phyloP scores from a whole-genome alignment of 805 yeast genomes.

The Brettanomyces nanus region DNA sequence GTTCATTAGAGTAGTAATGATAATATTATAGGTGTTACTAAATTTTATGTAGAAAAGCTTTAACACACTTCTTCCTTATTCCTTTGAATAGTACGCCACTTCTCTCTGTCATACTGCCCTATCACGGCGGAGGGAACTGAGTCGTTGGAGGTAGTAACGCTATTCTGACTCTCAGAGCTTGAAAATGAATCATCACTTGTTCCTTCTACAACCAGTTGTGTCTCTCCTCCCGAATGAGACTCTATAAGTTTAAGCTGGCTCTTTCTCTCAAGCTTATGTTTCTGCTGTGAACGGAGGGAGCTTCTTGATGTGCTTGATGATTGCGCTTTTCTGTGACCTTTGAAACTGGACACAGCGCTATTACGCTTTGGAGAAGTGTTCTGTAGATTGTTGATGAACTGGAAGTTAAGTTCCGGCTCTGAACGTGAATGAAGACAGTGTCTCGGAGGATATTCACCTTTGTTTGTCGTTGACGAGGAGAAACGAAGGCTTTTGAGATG shows the following conservation, averaged over 20 bases:
- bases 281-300: neutral
- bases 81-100: constrained; percentile 47
- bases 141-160: constrained; percentile 19
- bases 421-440: constrained; percentile 11
- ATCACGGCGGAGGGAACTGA: constrained; percentile 48
- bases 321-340: constrained; percentile 6
- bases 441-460: neutral
- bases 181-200: constrained; percentile 8
- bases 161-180: constrained; percentile 11
- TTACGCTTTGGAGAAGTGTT: constrained; percentile 20
- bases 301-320: constrained; percentile 1
- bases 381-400: constrained; percentile 19
- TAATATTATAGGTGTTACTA: constrained; percentile 1
- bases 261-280: neutral
- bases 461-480: constrained; percentile 1
- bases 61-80: no score
- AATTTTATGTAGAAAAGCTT: neutral
- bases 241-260: neutral
- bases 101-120: constrained; percentile 59
- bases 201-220: neutral
- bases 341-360: constrained; percentile 7
- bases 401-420: constrained; percentile 21
- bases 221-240: neutral
- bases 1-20: constrained; percentile 24
- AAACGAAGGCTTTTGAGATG: constrained; percentile 19